phyloP scores from a whole-genome alignment of 2,329 filamentous ascomycete genomes.

The Diaporthe vaccinii region DNA sequence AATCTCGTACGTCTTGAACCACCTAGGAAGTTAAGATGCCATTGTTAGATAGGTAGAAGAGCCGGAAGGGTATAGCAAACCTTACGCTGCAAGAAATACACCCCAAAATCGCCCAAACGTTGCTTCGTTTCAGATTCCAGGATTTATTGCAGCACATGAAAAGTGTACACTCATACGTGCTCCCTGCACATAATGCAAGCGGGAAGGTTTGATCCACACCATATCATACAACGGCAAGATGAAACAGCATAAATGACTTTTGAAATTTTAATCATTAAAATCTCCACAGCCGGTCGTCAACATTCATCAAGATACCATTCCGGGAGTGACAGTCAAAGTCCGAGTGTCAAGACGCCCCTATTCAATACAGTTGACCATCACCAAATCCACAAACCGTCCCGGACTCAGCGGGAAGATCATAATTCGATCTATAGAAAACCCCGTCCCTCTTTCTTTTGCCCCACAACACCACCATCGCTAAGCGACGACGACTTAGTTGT shows the following conservation, averaged over 20 bases:
- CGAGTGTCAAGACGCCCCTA: conserved; percentile 13
- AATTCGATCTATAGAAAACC: conserved; percentile 6
- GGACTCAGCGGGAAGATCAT: not conserved
- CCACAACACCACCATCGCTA: too few species aligned
- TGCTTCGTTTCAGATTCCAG: too few species aligned
- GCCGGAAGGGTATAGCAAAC: too few species aligned
- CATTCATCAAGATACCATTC: not conserved
- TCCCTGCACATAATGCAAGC: too few species aligned
- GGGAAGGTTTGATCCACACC: too few species aligned
- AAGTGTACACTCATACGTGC: too few species aligned
- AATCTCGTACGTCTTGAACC: too few species aligned
- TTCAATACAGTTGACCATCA: not conserved
- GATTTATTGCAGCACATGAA: too few species aligned
- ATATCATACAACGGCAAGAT: not conserved
- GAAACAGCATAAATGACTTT: not conserved
- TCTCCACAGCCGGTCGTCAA: not conserved
- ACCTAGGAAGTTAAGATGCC: too few species aligned
- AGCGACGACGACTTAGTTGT: not conserved
- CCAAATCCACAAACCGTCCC: not conserved
- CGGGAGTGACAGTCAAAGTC: conserved; percentile 19
- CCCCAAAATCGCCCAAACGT: too few species aligned
- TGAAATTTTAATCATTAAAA: conserved; percentile 5
- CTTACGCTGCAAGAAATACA: too few species aligned
- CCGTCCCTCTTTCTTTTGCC: rapidly evolving
- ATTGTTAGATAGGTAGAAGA: too few species aligned